Conservation (phyloP, 306 rosid genomes). For the Vicia faba region DNA sequence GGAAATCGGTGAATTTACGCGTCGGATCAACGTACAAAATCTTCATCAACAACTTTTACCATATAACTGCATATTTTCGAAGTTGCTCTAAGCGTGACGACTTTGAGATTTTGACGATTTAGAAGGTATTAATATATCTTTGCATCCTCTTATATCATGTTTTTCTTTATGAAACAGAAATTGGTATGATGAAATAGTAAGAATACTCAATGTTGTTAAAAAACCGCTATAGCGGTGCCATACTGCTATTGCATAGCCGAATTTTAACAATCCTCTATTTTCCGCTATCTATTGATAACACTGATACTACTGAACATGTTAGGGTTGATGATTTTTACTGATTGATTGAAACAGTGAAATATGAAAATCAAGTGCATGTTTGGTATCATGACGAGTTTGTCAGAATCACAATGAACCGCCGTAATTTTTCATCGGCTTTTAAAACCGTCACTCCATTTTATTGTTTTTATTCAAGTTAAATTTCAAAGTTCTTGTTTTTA, state of each 20-base stretch:
- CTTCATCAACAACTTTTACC: slow-evolving; percentile 24
- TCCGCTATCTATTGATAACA: too few relatives aligned
- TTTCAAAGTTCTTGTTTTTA: background rate
- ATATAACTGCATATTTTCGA: slow-evolving; percentile 39
- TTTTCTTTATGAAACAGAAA: background rate
- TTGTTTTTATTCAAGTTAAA: background rate
- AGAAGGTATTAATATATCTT: slow-evolving; percentile 38
- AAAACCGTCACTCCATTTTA: background rate
- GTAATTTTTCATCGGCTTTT: background rate
- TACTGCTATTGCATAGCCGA: too few relatives aligned
- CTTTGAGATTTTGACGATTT: slow-evolving; percentile 37
- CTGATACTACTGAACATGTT: background rate
- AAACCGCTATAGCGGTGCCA: too few relatives aligned
- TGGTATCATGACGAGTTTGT: too few relatives aligned
- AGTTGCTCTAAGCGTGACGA: slow-evolving; percentile 39
- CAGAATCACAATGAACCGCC: too few relatives aligned
- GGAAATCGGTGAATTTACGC: slow-evolving; percentile 8
- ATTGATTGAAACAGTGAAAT: background rate
- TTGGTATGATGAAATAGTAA: background rate
- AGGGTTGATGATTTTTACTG: background rate
- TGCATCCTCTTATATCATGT: slow-evolving; percentile 19
- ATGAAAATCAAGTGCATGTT: too few relatives aligned
- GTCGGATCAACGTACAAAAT: slow-evolving; percentile 24
- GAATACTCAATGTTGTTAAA: too few relatives aligned
- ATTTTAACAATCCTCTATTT: too few relatives aligned